Evolutionary conservation across 306 rosid genomes (phyloP), one percentile per base, ranked within the genome.

Genomic region (Glycine soja): DNA sequence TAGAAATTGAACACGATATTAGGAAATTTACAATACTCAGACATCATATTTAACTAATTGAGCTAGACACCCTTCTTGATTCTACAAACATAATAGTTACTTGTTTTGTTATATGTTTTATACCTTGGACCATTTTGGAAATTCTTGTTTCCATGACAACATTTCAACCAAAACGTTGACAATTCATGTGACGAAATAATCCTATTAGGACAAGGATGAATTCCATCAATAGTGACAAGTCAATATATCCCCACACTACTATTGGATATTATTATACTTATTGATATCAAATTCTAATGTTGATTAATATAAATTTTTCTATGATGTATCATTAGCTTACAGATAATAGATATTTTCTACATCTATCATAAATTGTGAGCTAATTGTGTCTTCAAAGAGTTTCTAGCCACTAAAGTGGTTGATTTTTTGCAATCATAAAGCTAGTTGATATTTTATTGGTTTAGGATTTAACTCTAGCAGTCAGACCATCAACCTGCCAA

Each of bases 391-490:
- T 61, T 8, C 34, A n/a, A 42, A 75, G 48, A 61, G 14, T 45
- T 30, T 62, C 15, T 76, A 47, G 58, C 59, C 10, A 13, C 19
- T 6, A 14, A 64, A 50, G n/a, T 13, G 45, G 10, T 79, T 79
- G 57, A 18, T 65, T 74, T 72, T 56, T 19, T 67, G 51, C 9
- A 47, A 67, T 19, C 40, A n/a, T 4, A 11, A 58, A 67, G 7
- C 43, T 54, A 54, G 82, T 70, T 10, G 40, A 24, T 42, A 59
- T 46, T 79, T 58, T 64, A n/a, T 50, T 24, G n/a, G 66, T 52
- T 19, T 14, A 42, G 7, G 52, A 36, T 71, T 65, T 24, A 24
- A 30, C 38, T 36, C 47, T 82, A 7, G 18, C 36, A 51, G 15
- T 70, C n/a, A 7, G 45, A 43, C 50, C 10, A 83, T 52, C 3